Percentiles rank a stretch among this genome's conserved stretches.
Conservation (phyloP, 225 moss, liverwort and hornwort genomes). For the Antitrichia curtipendula region DNA sequence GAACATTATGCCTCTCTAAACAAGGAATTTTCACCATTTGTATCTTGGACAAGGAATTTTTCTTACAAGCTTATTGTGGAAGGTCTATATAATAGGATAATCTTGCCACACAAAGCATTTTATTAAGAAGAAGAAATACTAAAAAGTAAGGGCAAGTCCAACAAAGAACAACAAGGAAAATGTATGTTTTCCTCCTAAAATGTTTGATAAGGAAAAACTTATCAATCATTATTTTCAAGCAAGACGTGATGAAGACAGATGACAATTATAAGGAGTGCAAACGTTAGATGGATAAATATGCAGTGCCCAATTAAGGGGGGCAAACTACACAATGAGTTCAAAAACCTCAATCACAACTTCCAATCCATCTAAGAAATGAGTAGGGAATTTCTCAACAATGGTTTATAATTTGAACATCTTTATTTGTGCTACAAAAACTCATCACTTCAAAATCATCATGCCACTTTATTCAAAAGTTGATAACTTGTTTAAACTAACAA, state of each 20-base stretch:
- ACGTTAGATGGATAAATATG: neutral
- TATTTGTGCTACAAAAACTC: neutral
- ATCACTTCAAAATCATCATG: too few species aligned
- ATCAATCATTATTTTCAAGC: neutral
- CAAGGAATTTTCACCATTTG: neutral
- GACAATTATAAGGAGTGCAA: neutral
- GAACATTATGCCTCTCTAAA: neutral
- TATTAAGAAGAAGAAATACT: neutral
- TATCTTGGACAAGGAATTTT: neutral
- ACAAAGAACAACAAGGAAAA: neutral
- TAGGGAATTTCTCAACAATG: neutral
- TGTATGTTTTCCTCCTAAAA: neutral
- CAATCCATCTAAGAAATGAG: neutral
- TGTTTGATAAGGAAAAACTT: neutral
- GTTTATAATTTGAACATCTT: neutral
- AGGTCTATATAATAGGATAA: neutral
- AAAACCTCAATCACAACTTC: accelerated
- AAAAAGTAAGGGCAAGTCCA: accelerated
- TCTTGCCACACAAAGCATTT: too few species aligned
- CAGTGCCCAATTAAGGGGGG: accelerated
- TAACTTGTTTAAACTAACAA: too few species aligned
- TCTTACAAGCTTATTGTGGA: accelerated
- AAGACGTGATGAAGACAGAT: neutral
- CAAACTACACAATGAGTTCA: neutral
- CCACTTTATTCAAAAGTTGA: neutral